Conservation (phyloP, 495 filamentous ascomycete genomes). For the Hypoxylon perforatum region DNA sequence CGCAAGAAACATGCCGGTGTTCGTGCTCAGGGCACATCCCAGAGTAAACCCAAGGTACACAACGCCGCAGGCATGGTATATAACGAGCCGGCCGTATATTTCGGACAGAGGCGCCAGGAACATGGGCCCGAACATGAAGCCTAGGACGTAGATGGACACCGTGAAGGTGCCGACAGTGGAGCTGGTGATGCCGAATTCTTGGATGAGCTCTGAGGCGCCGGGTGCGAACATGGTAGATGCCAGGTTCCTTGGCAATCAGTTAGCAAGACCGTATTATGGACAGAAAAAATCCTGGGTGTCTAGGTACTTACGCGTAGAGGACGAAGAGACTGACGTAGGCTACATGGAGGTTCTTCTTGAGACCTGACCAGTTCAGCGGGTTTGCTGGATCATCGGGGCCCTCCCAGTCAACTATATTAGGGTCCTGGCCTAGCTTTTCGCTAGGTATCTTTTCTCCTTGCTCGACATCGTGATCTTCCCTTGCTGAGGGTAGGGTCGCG, state of each 20-base stretch:
- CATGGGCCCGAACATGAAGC: conserved; percentile 68
- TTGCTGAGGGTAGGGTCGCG: neutral
- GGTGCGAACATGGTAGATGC: conserved; percentile 46
- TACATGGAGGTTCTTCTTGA: conserved; percentile 48
- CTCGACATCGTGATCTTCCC: conserved; percentile 13
- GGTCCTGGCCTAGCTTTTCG: conserved; percentile 5
- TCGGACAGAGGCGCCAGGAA: conserved; percentile 70
- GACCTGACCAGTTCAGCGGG: conserved; percentile 61
- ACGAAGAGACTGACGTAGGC: conserved; percentile 52
- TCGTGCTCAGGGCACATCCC: conserved; percentile 56
- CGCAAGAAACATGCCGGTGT: conserved; percentile 56
- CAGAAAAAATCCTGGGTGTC: neutral
- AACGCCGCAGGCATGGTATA: conserved; percentile 59
- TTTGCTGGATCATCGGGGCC: conserved; percentile 65
- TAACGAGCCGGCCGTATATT: conserved; percentile 62
- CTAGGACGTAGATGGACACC: conserved; percentile 58
- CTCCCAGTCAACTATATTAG: conserved; percentile 46
- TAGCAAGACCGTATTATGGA: neutral
- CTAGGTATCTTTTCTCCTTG: neutral
- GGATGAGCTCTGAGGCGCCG: conserved; percentile 48
- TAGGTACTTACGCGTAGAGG: conserved; percentile 63
- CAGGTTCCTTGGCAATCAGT: conserved; percentile 14
- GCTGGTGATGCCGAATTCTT: conserved; percentile 48
- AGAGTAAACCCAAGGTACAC: conserved; percentile 59
- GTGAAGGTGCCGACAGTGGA: conserved; percentile 37